Conservation (phyloP, 306 rosid genomes). For the Delonix regia region DNA sequence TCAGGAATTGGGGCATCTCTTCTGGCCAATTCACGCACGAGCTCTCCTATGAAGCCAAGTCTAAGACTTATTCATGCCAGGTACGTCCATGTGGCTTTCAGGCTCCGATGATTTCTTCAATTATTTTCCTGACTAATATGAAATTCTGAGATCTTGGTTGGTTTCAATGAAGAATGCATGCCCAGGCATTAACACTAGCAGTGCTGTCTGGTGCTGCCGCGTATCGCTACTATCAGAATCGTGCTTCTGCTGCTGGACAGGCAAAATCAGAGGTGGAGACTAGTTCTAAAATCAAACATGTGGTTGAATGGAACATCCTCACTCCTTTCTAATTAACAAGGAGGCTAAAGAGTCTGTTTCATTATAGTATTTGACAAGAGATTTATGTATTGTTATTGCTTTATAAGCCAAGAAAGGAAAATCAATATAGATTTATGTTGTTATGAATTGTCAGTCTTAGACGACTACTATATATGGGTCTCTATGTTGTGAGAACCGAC, state of each 20-base stretch:
- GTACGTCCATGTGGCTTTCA: conserved; percentile 14
- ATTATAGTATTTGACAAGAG: neutral
- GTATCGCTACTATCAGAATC: conserved; percentile 65
- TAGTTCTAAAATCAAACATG: neutral
- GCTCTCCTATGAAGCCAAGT: conserved; percentile 74
- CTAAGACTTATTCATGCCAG: conserved; percentile 87
- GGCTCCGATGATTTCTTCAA: too few species aligned
- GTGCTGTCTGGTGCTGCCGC: conserved; percentile 72
- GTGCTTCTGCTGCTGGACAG: neutral
- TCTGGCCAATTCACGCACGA: conserved; percentile 47
- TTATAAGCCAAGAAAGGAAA: neutral
- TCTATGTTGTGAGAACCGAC: neutral
- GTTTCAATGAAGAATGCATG: conserved; percentile 60
- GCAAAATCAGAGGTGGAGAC: neutral
- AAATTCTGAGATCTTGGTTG: neutral
- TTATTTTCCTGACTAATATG: neutral
- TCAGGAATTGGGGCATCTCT: conserved; percentile 80
- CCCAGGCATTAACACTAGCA: conserved; percentile 81
- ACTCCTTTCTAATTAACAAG: conserved; percentile 11
- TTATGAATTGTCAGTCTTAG: neutral
- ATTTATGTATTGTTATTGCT: neutral
- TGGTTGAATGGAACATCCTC: conserved; percentile 10
- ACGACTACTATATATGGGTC: neutral
- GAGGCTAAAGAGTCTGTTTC: neutral
- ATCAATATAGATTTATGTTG: neutral